Percentiles rank a stretch among this genome's conserved stretches.
These are phyloP conservation scores for Pseudogymnoascus sp. DNA, from an alignment of 2,329 filamentous ascomycete species.

Conservation along the genomic window DNA sequence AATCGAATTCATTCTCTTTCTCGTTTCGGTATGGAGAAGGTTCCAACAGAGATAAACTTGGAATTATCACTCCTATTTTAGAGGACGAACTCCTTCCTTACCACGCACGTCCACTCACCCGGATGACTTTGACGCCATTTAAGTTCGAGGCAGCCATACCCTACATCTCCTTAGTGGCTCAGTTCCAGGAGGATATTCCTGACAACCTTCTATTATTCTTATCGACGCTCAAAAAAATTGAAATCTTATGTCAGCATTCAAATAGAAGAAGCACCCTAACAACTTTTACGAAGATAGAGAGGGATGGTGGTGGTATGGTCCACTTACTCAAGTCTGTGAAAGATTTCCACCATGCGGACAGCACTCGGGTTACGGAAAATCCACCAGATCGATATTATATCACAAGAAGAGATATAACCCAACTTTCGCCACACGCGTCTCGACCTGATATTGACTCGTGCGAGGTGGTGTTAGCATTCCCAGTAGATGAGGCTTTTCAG, in stretches of 20 bases:
- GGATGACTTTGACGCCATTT: slow-evolving; percentile 13
- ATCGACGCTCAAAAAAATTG: slow-evolving; percentile 11
- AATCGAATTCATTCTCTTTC: slow-evolving; percentile 33
- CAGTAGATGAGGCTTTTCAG: slow-evolving; percentile 9
- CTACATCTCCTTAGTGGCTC: neutral
- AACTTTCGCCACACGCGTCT: slow-evolving; percentile 10
- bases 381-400: neutral
- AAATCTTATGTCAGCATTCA: neutral
- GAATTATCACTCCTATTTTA: slow-evolving; percentile 28
- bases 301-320: too few species aligned
- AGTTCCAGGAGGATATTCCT: neutral
- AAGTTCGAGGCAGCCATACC: neutral
- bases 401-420: neutral
- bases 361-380: neutral
- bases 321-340: neutral
- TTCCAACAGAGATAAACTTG: slow-evolving; percentile 20
- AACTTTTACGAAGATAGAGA: neutral
- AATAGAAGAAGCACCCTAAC: neutral
- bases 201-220: slow-evolving; percentile 12
- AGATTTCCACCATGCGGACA: too few species aligned
- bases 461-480: slow-evolving; percentile 16
- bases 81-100: too few species aligned
- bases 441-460: slow-evolving; percentile 11
- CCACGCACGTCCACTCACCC: slow-evolving; percentile 12
- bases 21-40: slow-evolving; percentile 26